Base-by-base conservation (phyloP, 345 rosid genomes). In the Psidium friedrichsthalianum region DNA sequence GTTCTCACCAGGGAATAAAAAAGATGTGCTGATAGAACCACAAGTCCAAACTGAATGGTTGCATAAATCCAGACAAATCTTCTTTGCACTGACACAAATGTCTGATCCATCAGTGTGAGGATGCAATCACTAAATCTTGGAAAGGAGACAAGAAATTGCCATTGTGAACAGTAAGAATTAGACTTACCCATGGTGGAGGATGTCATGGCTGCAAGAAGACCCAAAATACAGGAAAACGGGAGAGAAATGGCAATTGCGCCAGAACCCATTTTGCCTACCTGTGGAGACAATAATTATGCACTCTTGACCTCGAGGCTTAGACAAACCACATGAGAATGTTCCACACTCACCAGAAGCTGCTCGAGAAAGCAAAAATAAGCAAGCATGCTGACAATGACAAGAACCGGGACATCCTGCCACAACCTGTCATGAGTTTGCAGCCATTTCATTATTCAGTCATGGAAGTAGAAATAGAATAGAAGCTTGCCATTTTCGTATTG, bases 281-380 rank as follows among this genome's bases (percentile, higher is more conserved):
- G 91, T 82, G 11, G 47, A 85, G 51, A 85, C 22, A n/a, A 82
- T 12, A 27, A 78, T 53, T 84, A 49, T 51, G 20, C 16, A 52
- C 22, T 49, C 42, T 24, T 27, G 44, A 32, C 81, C 40, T 15
- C 27, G n/a, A 83, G 57, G 69, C 85, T 83, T 13, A 54, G 83
- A 86, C 85, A 22, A 15, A n/a, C 59, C 86, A 78, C 51, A 54
- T 80, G 25, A 82, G 80, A 42, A 56, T 56, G 69, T 74, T 52
- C 25, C 2, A 49, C 84, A 85, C 93, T 92, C 84, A 94, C 99
- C 93, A 97, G 92, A 93, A 97, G 96, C 89, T 97, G 96, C 95
- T 97, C 99, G 1, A 97, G 98, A 88, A 92, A 97, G 92, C 98
- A 94, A 84, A 97, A 97, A 94, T 95, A 97, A 85, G 98, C 98